Evolutionary conservation across 805 yeast genomes (phyloP), one percentile per base, ranked within the genome.

Genomic region (Ogataea angusta): DNA sequence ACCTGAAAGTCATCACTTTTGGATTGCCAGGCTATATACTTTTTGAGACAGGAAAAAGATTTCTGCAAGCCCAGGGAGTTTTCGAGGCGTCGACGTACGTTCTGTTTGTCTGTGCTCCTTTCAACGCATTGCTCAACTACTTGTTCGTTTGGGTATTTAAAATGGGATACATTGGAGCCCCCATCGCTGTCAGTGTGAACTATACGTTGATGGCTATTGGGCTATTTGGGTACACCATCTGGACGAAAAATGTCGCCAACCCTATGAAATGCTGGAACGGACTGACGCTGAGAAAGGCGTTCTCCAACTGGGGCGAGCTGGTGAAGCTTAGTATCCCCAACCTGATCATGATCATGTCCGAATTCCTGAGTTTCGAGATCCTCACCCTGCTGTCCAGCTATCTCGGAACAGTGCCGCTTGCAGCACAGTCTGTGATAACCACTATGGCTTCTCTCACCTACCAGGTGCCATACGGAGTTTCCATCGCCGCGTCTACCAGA

Each of bases 1-100:
- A 84, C 57, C 63, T 85, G 42, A 63, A 67, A 40, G 66, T 80
- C 7, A 69, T 80, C 8, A 63, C 79, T 4, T 61, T 78, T 37
- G 91, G 91, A 22, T 68, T 84, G 5, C 93, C 93, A 0, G 91
- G 87, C 0, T 84, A 76, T 78, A 55, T 62, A 7, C 32, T 56
- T n/a, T 77, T 76, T 52, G 91, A 85, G 62, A 79, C 81, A 48
- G 79, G 82, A 36, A 84, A 84, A 58, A 78, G 85, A 58, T 85
- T 72, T 53, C 65, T 85, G 51, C 91, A 85, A 60, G 74, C 86
- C 34, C 91, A 85, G 64, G 87, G 87, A 17, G 73, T 83, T 6
- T 85, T 84, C 62, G 86, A 84, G 59, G 91, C 91, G 6, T 80
- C 89, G 9, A 84, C 90, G 0, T 80, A 82, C 49, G 83, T 82